Percentiles rank a stretch among this genome's conserved stretches.
Conservation (phyloP, 129 eudicot species). For the Chrysanthemum lavandulifolium region DNA sequence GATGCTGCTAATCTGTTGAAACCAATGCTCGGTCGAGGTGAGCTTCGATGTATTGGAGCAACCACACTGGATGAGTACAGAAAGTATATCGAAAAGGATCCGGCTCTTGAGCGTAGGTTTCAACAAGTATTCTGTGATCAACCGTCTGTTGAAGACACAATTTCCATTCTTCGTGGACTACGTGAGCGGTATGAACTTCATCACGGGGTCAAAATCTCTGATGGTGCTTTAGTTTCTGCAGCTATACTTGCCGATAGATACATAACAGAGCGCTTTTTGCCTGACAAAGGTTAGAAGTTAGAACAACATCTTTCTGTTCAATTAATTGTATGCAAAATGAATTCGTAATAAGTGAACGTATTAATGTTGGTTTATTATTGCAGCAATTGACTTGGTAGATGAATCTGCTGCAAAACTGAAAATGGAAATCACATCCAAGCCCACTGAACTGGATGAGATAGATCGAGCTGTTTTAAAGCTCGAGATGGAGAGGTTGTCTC, state of each 20-base stretch:
- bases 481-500: conserved; percentile 93
- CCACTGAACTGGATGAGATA: conserved; percentile 84
- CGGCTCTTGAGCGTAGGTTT: conserved; percentile 88
- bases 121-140: conserved; percentile 95
- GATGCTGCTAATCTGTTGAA: conserved; percentile 93
- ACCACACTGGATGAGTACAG: conserved; percentile 87
- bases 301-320: background rate
- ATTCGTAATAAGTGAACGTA: too few relatives aligned
- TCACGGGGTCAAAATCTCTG: conserved; percentile 96
- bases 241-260: conserved; percentile 91
- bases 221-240: conserved; percentile 89
- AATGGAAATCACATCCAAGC: conserved; percentile 97
- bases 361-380: conserved; percentile 19
- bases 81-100: conserved; percentile 86
- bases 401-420: conserved; percentile 96
- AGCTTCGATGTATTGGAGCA: conserved; percentile 94
- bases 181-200: conserved; percentile 95
- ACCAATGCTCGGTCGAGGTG: conserved; percentile 98
- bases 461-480: conserved; percentile 90
- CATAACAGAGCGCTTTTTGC: conserved; percentile 87
- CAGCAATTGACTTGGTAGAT: conserved; percentile 96
- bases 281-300: conserved; percentile 86
- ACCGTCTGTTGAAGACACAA: conserved; percentile 92
- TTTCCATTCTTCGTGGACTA: conserved; percentile 87
- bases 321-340: too few relatives aligned